Evolutionary conservation across 768 basidiomycete genomes (phyloP).

Genomic region (Nevesoporus exiguus): DNA sequence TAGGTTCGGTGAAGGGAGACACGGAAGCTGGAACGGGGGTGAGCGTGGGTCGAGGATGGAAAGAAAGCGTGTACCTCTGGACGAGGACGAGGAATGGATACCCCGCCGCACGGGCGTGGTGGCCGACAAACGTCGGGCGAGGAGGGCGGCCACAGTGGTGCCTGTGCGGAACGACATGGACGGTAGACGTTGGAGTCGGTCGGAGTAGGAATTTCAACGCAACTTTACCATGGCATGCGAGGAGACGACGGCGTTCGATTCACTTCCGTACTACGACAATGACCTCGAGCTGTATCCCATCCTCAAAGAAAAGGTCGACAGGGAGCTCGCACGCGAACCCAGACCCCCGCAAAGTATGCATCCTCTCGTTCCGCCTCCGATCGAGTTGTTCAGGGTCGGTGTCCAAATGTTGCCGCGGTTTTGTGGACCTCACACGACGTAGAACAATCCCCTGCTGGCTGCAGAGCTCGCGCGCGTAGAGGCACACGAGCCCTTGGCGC

Average conservation of each 20-base stretch:
- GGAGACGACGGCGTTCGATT: slow-evolving; percentile 56
- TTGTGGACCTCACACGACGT: background rate
- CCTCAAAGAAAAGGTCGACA: slow-evolving; percentile 71
- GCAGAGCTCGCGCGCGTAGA: slow-evolving; percentile 77
- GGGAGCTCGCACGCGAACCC: slow-evolving; percentile 70
- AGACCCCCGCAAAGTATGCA: slow-evolving; percentile 60
- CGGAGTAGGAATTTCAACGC: slow-evolving; percentile 28
- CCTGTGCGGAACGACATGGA: slow-evolving; percentile 39
- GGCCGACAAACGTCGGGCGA: slow-evolving; percentile 35
- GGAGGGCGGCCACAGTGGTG: slow-evolving; percentile 37
- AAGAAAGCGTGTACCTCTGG: slow-evolving; percentile 41
- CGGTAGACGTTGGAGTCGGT: slow-evolving; percentile 2
- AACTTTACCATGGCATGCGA: slow-evolving; percentile 27
- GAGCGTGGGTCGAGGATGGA: slow-evolving; percentile 1
- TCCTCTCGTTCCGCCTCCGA: slow-evolving; percentile 63
- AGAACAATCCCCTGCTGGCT: slow-evolving; percentile 69
- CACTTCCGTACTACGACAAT: slow-evolving; percentile 93
- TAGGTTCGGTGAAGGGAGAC: slow-evolving; percentile 85
- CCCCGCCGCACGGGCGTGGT: slow-evolving; percentile 32
- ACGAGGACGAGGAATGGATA: slow-evolving; percentile 46
- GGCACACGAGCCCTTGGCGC: slow-evolving; percentile 57
- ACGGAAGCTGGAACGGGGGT: slow-evolving; percentile 46
- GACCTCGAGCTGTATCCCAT: slow-evolving; percentile 76
- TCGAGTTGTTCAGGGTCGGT: slow-evolving; percentile 66
- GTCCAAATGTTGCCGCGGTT: background rate